phyloP scores from a whole-genome alignment of 345 rosid genomes.

The Rhizophora apiculata region DNA sequence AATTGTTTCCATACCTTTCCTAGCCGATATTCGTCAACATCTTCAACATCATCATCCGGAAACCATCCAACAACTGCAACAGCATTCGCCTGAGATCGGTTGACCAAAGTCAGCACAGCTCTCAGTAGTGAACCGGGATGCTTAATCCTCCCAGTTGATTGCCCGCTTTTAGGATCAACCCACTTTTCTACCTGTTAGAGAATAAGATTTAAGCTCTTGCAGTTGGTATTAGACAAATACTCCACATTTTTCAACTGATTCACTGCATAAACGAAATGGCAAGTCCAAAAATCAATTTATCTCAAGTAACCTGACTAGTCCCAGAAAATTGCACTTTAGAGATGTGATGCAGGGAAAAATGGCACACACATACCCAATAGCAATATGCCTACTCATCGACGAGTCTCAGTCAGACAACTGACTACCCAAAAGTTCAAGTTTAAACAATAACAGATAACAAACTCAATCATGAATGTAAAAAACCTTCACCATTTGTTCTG shows the following conservation, averaged over 20 bases:
- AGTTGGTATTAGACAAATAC: not conserved
- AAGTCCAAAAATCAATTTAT: not conserved
- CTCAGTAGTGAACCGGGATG: conserved; percentile 46
- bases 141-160: conserved; percentile 59
- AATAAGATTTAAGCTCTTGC: not conserved
- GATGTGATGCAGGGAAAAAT: not conserved
- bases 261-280: not conserved
- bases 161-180: conserved; percentile 50
- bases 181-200: conserved; percentile 50
- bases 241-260: not conserved
- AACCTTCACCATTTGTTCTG: too few species aligned
- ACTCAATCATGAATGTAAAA: too few species aligned
- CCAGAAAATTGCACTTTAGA: too few species aligned
- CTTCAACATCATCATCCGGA: conserved; percentile 54
- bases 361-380: not conserved
- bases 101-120: conserved; percentile 44
- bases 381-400: not conserved
- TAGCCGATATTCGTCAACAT: conserved; percentile 46
- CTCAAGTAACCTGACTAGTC: not conserved
- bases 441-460: too few species aligned
- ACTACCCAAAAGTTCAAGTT: too few species aligned
- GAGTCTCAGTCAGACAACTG: too few species aligned
- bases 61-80: conserved; percentile 56
- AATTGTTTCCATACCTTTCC: conserved; percentile 39
- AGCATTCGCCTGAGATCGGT: conserved; percentile 43